Conservation (phyloP, 352 stramenopile species). For the Pythium myriotylum region DNA sequence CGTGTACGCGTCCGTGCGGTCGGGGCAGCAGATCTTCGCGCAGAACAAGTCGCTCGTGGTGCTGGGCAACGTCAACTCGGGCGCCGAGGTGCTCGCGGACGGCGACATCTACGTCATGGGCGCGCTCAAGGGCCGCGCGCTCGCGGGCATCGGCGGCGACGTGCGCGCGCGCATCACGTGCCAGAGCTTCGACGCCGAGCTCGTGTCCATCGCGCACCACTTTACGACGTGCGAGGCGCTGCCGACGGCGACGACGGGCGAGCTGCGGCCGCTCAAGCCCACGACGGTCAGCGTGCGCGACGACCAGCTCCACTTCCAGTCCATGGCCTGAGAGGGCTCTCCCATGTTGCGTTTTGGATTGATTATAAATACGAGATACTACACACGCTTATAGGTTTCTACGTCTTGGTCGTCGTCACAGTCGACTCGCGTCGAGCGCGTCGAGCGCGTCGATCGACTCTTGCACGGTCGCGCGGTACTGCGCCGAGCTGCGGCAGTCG, state of each 20-base stretch:
- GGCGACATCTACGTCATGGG: slow-evolving; percentile 86
- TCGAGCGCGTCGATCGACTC: slow-evolving; percentile 34
- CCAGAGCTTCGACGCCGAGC: slow-evolving; percentile 87
- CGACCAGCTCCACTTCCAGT: slow-evolving; percentile 69
- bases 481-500: slow-evolving; percentile 65
- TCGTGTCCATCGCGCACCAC: slow-evolving; percentile 89
- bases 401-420: background rate
- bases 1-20: slow-evolving; percentile 73
- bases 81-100: slow-evolving; percentile 87
- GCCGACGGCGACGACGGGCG: slow-evolving; percentile 36
- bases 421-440: background rate
- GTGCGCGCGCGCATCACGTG: slow-evolving; percentile 63
- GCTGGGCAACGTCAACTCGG: slow-evolving; percentile 85
- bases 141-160: slow-evolving; percentile 85
- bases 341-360: background rate
- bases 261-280: slow-evolving; percentile 52
- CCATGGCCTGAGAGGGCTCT: slow-evolving; percentile 9
- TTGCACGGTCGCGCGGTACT: slow-evolving; percentile 54
- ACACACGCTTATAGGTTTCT: background rate
- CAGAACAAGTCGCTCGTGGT: slow-evolving; percentile 83
- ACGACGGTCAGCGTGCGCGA: slow-evolving; percentile 61
- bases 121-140: slow-evolving; percentile 78
- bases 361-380: slow-evolving; percentile 6
- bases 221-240: slow-evolving; percentile 88
- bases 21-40: slow-evolving; percentile 88